These are phyloP conservation scores for Trichoderma atrobrunneum DNA, from an alignment of 2,329 filamentous ascomycete genomes.

Conservation along the genomic window DNA sequence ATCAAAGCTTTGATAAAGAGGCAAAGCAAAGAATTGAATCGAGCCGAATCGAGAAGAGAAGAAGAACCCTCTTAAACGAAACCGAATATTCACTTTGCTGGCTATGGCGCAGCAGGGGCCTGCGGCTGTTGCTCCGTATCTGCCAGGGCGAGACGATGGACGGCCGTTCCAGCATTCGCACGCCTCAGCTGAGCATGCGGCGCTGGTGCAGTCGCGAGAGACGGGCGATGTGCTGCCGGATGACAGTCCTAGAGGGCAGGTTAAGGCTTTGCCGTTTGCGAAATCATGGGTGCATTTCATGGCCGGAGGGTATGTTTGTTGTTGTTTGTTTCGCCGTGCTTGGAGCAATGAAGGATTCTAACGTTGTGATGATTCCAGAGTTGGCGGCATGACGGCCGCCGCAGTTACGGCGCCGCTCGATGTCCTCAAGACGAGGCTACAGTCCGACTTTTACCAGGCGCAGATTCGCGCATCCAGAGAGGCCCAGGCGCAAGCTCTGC, in stretches of 20 bases:
- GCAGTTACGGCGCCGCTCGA: constrained; percentile 93
- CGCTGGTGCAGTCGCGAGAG: constrained; percentile 59
- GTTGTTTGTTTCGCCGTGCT: neutral
- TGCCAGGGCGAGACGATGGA: constrained; percentile 33
- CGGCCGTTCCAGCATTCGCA: constrained; percentile 32
- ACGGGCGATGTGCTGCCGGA: constrained; percentile 55
- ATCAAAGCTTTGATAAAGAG: neutral
- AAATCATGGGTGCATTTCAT: constrained; percentile 92
- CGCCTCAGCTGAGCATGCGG: constrained; percentile 34
- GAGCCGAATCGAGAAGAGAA: neutral
- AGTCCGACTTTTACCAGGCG: constrained; percentile 90
- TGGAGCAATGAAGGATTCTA: neutral
- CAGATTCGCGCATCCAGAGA: constrained; percentile 69
- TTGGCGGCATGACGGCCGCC: constrained; percentile 87
- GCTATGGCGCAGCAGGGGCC: constrained; percentile 16
- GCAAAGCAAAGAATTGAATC: neutral
- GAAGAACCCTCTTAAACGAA: neutral
- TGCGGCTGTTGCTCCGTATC: constrained; percentile 24
- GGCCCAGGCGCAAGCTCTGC: constrained; percentile 50
- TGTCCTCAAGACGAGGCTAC: constrained; percentile 87
- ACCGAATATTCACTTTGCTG: neutral
- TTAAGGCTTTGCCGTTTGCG: constrained; percentile 51
- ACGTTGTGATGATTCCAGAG: constrained; percentile 47
- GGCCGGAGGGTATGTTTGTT: constrained; percentile 71
- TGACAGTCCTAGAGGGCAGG: constrained; percentile 33